Percentiles rank a stretch among this genome's conserved stretches.
Evolutionary conservation across 73 alveolate genomes (phyloP).

Genomic region (Paramecium sonneborni): DNA sequence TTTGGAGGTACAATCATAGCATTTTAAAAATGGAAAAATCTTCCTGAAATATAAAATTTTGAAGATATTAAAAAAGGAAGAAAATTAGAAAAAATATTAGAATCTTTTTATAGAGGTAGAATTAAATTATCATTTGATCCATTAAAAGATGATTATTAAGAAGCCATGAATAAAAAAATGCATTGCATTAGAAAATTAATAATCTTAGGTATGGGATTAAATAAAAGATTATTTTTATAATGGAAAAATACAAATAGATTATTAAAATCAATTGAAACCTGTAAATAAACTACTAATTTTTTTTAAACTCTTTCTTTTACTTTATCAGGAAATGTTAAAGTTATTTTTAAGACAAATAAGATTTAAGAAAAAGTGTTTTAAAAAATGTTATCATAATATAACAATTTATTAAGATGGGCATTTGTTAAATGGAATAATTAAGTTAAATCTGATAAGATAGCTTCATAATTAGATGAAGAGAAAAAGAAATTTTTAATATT

Average conservation of each 20-base stretch:
- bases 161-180: neutral
- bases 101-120: neutral
- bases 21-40: slow-evolving; percentile 44
- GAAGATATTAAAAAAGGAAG: slow-evolving; percentile 16
- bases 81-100: slow-evolving; percentile 5
- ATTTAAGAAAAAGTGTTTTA: neutral
- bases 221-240: slow-evolving; percentile 26
- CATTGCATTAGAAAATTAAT: slow-evolving; percentile 13
- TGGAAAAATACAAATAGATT: neutral
- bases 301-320: neutral
- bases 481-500: neutral
- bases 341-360: neutral
- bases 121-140: slow-evolving; percentile 32
- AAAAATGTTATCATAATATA: neutral
- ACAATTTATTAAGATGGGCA: neutral
- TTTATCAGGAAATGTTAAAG: neutral
- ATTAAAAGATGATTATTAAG: slow-evolving; percentile 4
- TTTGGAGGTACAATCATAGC: slow-evolving; percentile 21
- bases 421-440: slow-evolving; percentile 9
- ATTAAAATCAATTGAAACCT: slow-evolving; percentile 12
- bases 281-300: slow-evolving; percentile 19
- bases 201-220: neutral
- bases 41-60: neutral
- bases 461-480: neutral
- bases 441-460: slow-evolving; percentile 7